phyloP scores from a whole-genome alignment of 139 green algal genomes.

The Micromonas commoda region DNA sequence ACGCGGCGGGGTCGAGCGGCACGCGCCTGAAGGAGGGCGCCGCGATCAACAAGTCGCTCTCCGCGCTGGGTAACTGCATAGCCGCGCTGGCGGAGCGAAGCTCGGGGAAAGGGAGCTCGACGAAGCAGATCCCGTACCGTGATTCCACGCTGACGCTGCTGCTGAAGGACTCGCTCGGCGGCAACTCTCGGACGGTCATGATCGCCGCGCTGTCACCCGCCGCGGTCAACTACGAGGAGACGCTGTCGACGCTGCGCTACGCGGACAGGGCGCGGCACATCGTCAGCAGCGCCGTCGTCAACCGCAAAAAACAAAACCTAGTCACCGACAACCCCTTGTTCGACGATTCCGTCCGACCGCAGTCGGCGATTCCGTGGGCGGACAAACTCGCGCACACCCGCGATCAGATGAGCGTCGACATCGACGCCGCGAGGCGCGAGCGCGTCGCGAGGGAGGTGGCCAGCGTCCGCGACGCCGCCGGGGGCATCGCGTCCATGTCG shows the following conservation, averaged over 20 bases:
- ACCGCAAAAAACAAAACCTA: not conserved
- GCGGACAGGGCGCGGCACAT: not conserved
- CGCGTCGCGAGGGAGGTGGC: too few species aligned
- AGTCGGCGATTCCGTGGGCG: too few species aligned
- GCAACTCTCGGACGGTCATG: constrained; percentile 70
- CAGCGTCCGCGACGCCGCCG: too few species aligned
- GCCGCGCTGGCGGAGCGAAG: constrained; percentile 13
- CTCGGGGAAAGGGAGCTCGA: constrained; percentile 2
- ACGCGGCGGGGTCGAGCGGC: constrained; percentile 2
- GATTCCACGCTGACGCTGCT: constrained; percentile 27
- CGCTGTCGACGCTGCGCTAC: constrained; percentile 2
- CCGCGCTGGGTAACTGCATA: constrained; percentile 31
- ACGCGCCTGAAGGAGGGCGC: constrained; percentile 28
- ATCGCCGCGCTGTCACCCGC: constrained; percentile 67
- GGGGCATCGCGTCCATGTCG: too few species aligned
- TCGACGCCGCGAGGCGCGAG: too few species aligned
- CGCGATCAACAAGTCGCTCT: constrained; percentile 38
- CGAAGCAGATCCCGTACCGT: constrained; percentile 32
- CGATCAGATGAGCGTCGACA: too few species aligned
- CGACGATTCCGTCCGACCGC: too few species aligned
- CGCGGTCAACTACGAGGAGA: constrained; percentile 7
- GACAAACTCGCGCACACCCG: too few species aligned
- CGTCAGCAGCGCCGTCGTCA: not conserved
- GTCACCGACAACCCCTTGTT: too few species aligned
- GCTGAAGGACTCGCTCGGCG: constrained; percentile 79